A percentile compares a stretch with the other conserved stretches of the same genome.
These are phyloP conservation scores for Neurospora pannonica DNA, from an alignment of 495 filamentous ascomycete species.

Conservation along the genomic window DNA sequence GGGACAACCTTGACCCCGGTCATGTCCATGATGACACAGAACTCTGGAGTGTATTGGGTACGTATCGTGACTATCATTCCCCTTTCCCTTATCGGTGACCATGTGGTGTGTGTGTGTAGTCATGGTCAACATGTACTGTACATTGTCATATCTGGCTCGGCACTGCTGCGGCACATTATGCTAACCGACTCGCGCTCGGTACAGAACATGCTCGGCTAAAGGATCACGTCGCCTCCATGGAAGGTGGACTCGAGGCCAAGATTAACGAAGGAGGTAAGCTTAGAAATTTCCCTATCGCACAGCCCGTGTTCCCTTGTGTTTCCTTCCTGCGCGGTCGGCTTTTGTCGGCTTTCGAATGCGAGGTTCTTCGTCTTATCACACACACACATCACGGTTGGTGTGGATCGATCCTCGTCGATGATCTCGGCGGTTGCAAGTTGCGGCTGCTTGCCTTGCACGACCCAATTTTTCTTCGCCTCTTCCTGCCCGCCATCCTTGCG, in stretches of 20 bases:
- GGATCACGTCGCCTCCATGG: conserved; percentile 82
- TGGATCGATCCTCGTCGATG: neutral
- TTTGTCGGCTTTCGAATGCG: conserved; percentile 27
- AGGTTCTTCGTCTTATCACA: neutral
- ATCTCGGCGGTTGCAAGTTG: neutral
- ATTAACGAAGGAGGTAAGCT: conserved; percentile 87
- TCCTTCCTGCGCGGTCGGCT: conserved; percentile 13
- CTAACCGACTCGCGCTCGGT: conserved; percentile 11
- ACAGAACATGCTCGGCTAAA: conserved; percentile 89
- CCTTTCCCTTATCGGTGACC: conserved; percentile 10
- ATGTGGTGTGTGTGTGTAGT: conserved; percentile 1
- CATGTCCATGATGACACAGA: conserved; percentile 96
- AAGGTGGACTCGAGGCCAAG: conserved; percentile 77
- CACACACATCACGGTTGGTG: neutral
- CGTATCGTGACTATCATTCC: conserved; percentile 29
- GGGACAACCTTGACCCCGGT: conserved; percentile 93
- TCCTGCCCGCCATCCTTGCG: neutral
- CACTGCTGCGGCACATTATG: conserved; percentile 8
- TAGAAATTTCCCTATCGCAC: conserved; percentile 3
- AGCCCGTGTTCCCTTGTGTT: conserved; percentile 4
- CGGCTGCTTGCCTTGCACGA: conserved; percentile 1
- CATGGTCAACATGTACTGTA: conserved; percentile 9
- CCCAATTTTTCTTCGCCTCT: conserved; percentile 1
- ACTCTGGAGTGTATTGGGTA: conserved; percentile 92
- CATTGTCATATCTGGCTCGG: neutral